Percentiles rank a stretch among this genome's conserved stretches.
Conservation (phyloP, 1,284 basidiomycete genomes). For the Malassezia slooffiae region DNA sequence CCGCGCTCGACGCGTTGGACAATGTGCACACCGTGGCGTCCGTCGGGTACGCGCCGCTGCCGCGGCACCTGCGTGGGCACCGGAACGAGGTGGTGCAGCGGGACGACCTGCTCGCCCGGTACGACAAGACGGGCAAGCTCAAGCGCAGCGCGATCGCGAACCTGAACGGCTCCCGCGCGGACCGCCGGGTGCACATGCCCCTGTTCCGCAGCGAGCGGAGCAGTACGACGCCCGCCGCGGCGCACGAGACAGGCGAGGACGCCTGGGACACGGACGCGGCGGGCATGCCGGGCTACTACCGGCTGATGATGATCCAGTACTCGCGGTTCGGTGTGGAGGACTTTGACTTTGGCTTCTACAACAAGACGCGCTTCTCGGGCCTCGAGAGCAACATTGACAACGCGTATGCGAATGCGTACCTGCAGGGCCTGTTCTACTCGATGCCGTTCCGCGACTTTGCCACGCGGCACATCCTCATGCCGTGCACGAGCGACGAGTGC, state of each 20-base stretch:
- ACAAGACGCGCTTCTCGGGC: constrained; percentile 67
- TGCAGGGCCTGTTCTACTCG: constrained; percentile 81
- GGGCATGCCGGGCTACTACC: constrained; percentile 67
- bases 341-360: constrained; percentile 72
- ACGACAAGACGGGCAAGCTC: constrained; percentile 20
- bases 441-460: constrained; percentile 67
- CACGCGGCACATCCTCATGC: constrained; percentile 72
- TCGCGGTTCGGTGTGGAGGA: constrained; percentile 98
- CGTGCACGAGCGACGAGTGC: constrained; percentile 76
- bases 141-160: constrained; percentile 20
- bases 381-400: constrained; percentile 94
- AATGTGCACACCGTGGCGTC: constrained; percentile 77
- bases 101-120: constrained; percentile 14
- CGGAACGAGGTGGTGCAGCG: constrained; percentile 60
- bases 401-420: constrained; percentile 86
- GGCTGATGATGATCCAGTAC: constrained; percentile 92
- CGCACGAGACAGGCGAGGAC: constrained; percentile 16
- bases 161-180: constrained; percentile 18
- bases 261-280: background rate
- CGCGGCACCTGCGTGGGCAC: constrained; percentile 68
- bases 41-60: constrained; percentile 72
- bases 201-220: constrained; percentile 56
- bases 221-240: constrained; percentile 11
- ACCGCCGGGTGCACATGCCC: constrained; percentile 48
- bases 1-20: constrained; percentile 59